Evolutionary conservation across 2,329 filamentous ascomycete genomes (phyloP), one percentile per base, ranked within the genome.

Genomic region (Aureobasidium sp.): DNA sequence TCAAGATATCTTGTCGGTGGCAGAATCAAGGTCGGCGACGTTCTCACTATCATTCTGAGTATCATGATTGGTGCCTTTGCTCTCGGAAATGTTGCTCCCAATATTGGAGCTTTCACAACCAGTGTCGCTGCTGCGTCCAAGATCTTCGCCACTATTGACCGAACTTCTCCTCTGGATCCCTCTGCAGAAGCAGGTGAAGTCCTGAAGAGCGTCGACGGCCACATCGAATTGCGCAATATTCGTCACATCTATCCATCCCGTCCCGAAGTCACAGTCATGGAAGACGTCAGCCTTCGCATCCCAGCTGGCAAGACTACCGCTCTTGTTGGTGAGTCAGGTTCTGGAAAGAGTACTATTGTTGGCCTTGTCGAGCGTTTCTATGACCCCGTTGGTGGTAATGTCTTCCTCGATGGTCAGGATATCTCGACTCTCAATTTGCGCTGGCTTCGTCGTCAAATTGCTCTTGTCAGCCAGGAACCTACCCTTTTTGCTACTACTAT

Each of bases 231-330:
- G 39, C 80, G 84, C 60, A 79, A 88, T 60, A 78, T 97, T 65
- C 93, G 88, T 68, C 90, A 95, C 69, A 91, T 96, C 61, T 97
- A 98, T 63, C 93, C 93, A 3, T 95, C 90, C 5, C 81, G 93
- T 11, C 88, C 90, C 0, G 90, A 96, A 62, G 90, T 95, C 3
- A 80, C 83, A 1, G 87, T 97, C 34, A 91, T 97, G 83, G 76
- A 93, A 37, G 83, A 85, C 58, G 87, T 97, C 54, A 86, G 76
- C 54, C 79, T 98, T 1, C 69, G 78, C 1, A 85, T 97, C 32
- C 89, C 90, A 1, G 87, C 90, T 3, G 90, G 91, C 17, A 95
- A 95, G 72, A 90, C 87, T 16, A 95, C 91, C 2, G 93, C 93
- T 1, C 74, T 98, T 6, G 93, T 98, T 5, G 93, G 93, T 55